These are phyloP conservation scores for Ascodesmis nigricans DNA, from an alignment of 495 filamentous ascomycete genomes.

Conservation along the genomic window DNA sequence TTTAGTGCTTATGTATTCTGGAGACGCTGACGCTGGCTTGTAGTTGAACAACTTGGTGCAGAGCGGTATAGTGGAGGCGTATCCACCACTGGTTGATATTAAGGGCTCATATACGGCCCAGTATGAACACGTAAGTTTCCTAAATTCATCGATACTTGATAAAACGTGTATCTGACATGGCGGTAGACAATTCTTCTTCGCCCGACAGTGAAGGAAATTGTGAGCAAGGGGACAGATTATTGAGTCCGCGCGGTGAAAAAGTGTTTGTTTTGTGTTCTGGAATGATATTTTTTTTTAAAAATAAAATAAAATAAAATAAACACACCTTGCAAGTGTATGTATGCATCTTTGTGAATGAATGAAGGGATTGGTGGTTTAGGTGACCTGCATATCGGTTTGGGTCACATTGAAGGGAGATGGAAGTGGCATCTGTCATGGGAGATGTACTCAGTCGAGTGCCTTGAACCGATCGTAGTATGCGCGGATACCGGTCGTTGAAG, in stretches of 20 bases:
- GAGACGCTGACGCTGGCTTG: constrained; percentile 11
- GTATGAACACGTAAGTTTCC: constrained; percentile 61
- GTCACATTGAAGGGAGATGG: too few relatives aligned
- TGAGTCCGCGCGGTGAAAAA: constrained; percentile 29
- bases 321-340: too few relatives aligned
- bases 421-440: too few relatives aligned
- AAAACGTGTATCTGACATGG: constrained; percentile 15
- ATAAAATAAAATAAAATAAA: too few relatives aligned
- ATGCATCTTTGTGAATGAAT: too few relatives aligned
- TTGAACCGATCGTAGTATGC: too few relatives aligned
- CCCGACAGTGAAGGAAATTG: constrained; percentile 77
- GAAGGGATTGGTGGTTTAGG: too few relatives aligned
- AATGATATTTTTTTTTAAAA: too few relatives aligned
- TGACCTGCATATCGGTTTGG: too few relatives aligned
- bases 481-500: too few relatives aligned
- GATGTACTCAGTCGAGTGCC: too few relatives aligned
- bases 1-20: neutral
- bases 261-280: too few relatives aligned
- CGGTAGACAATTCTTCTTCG: constrained; percentile 62
- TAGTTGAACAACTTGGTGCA: constrained; percentile 75
- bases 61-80: constrained; percentile 68
- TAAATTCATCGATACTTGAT: neutral
- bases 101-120: constrained; percentile 93
- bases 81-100: constrained; percentile 72
- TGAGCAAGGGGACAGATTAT: constrained; percentile 81